phyloP scores from a whole-genome alignment of 257 asterid species.

The Solanum paucissectum region DNA sequence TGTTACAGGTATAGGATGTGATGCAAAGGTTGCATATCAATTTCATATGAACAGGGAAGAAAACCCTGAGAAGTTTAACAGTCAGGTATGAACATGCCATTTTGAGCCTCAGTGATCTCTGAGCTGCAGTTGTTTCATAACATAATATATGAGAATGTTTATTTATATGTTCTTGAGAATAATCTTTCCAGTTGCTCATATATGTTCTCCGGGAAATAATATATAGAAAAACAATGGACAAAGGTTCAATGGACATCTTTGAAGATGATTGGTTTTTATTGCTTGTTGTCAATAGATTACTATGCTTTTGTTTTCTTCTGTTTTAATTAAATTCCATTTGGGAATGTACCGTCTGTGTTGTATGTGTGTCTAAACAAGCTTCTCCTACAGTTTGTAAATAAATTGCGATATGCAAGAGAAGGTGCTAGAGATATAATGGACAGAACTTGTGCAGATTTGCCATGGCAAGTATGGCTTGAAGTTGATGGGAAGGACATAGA shows the following conservation, averaged over 20 bases:
- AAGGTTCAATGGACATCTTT: not conserved
- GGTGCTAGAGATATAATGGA: conserved; percentile 87
- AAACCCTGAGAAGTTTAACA: conserved; percentile 63
- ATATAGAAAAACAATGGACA: not conserved
- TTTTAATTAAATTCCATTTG: not conserved
- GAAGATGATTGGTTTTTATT: not conserved
- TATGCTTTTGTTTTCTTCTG: not conserved
- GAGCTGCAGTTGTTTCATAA: not conserved
- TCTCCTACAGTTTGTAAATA: conserved; percentile 58
- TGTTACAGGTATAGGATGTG: conserved; percentile 72
- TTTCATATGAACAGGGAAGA: conserved; percentile 72
- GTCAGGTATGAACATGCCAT: conserved; percentile 42
- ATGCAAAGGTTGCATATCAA: conserved; percentile 84
- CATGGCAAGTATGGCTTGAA: conserved; percentile 94
- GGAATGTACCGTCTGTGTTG: conserved; percentile 1
- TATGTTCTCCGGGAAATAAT: not conserved
- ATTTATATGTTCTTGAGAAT: not conserved
- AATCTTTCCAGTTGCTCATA: not conserved
- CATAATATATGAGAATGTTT: not conserved
- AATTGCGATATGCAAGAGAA: conserved; percentile 79
- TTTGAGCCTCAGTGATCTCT: not conserved
- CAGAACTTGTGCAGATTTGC: conserved; percentile 87
- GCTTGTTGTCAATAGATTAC: not conserved
- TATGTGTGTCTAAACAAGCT: conserved; percentile 16
- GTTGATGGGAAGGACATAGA: conserved; percentile 61